phyloP scores from a whole-genome alignment of 208 protist species.

The Leishmania gerbilli region DNA sequence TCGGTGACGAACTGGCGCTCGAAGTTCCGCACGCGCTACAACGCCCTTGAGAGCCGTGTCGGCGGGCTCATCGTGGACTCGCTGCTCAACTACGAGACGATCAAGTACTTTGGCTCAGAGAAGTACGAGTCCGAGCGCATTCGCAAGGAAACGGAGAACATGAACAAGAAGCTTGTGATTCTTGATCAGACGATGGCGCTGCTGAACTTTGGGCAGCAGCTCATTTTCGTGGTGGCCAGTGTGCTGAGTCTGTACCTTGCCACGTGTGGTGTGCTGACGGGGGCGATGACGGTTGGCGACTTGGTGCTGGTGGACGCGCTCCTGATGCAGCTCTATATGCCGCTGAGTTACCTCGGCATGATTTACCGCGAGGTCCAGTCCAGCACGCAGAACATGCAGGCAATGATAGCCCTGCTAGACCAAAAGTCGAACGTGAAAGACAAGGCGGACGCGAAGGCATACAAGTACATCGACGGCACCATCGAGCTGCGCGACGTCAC shows the following conservation, averaged over 20 bases:
- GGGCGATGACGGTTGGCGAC: conserved; percentile 93
- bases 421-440: conserved; percentile 54
- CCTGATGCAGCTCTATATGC: conserved; percentile 95
- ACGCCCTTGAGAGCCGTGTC: conserved; percentile 90
- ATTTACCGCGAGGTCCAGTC: conserved; percentile 94
- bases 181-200: conserved; percentile 89
- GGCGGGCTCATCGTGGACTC: conserved; percentile 91
- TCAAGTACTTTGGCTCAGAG: conserved; percentile 95
- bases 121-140: conserved; percentile 82
- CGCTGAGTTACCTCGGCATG: conserved; percentile 97
- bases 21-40: conserved; percentile 88
- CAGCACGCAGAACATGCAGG: conserved; percentile 95
- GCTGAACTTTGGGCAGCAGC: conserved; percentile 95
- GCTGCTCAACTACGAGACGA: conserved; percentile 95
- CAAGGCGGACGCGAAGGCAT: conserved; percentile 52
- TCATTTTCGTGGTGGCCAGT: conserved; percentile 91
- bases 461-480: conserved; percentile 71
- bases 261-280: conserved; percentile 77
- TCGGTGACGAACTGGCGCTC: conserved; percentile 90
- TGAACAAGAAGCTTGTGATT: conserved; percentile 81
- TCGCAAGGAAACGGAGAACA: conserved; percentile 60
- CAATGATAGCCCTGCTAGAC: conserved; percentile 91
- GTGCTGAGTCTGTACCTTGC: conserved; percentile 84
- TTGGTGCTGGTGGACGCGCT: conserved; percentile 94
- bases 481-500: conserved; percentile 90